phyloP scores from a whole-genome alignment of 2,329 filamentous ascomycete species.

The Sclerotinia sclerotiorum region DNA sequence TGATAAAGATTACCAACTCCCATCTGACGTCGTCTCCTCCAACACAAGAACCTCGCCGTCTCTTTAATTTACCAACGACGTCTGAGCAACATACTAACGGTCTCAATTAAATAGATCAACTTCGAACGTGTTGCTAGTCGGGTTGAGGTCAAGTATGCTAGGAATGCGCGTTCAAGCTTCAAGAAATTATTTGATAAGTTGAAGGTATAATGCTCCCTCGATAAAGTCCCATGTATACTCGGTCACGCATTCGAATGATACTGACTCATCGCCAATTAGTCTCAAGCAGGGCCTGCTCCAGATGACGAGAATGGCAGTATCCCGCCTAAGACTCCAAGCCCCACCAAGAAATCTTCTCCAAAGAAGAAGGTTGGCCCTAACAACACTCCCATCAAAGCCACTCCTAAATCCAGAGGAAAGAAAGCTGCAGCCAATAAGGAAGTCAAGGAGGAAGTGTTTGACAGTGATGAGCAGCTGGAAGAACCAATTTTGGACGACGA shows the following conservation, averaged over 20 bases:
- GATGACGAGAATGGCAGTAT: neutral
- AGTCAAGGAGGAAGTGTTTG: neutral
- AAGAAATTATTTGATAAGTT: constrained; percentile 34
- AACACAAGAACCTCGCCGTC: too few relatives aligned
- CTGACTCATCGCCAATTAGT: neutral
- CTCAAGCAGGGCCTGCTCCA: constrained; percentile 9
- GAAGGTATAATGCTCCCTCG: constrained; percentile 1
- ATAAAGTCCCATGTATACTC: neutral
- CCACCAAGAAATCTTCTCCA: neutral
- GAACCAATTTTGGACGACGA: neutral
- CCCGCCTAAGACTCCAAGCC: neutral
- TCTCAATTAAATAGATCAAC: constrained; percentile 38
- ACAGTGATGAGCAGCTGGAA: neutral
- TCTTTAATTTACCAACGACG: neutral
- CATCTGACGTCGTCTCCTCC: neutral
- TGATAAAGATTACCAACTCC: neutral
- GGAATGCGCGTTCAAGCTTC: constrained; percentile 40
- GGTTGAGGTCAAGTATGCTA: constrained; percentile 45
- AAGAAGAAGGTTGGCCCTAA: constrained; percentile 8
- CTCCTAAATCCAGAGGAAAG: neutral
- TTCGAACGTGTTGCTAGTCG: constrained; percentile 44
- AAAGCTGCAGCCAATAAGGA: neutral
- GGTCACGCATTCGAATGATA: neutral
- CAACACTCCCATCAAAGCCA: constrained; percentile 8
- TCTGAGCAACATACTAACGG: neutral